Percentiles rank a stretch among this genome's conserved stretches.
Conservation (phyloP, 108 stramenopile species). For the Chaetoceros tenuissimus region DNA sequence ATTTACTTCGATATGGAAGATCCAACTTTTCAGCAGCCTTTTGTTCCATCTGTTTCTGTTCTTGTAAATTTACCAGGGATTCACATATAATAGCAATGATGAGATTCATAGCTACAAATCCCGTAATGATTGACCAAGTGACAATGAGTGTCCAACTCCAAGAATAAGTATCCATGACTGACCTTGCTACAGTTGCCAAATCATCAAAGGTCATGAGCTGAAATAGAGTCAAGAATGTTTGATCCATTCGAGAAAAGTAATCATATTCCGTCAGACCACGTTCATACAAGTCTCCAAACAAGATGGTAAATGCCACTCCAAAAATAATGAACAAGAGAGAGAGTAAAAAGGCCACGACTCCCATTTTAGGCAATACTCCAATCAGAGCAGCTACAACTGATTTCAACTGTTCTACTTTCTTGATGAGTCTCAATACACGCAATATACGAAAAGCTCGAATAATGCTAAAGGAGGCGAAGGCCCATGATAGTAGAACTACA, state of each 20-base stretch:
- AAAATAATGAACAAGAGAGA: slow-evolving; percentile 52
- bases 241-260: slow-evolving; percentile 46
- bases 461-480: not conserved
- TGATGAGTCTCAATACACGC: not conserved
- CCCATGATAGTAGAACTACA: slow-evolving; percentile 8
- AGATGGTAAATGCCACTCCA: slow-evolving; percentile 57
- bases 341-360: slow-evolving; percentile 37
- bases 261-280: slow-evolving; percentile 16
- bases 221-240: slow-evolving; percentile 44
- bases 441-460: slow-evolving; percentile 1
- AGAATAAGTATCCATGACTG: slow-evolving; percentile 30
- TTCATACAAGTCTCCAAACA: slow-evolving; percentile 34
- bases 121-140: slow-evolving; percentile 56
- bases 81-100: slow-evolving; percentile 82
- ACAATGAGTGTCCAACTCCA: slow-evolving; percentile 62
- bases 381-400: slow-evolving; percentile 47
- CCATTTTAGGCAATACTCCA: slow-evolving; percentile 52
- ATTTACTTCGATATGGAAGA: not conserved
- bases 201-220: slow-evolving; percentile 52
- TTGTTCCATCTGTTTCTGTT: slow-evolving; percentile 18
- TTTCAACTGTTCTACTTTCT: no score
- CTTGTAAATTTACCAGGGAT: slow-evolving; percentile 43
- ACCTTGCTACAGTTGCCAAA: slow-evolving; percentile 35
- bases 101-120: slow-evolving; percentile 67
- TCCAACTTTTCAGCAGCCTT: not conserved